Percentiles rank a stretch among this genome's conserved stretches.
Evolutionary conservation across 305 asterid species (phyloP).

Genomic region (Solanum hybrid): DNA sequence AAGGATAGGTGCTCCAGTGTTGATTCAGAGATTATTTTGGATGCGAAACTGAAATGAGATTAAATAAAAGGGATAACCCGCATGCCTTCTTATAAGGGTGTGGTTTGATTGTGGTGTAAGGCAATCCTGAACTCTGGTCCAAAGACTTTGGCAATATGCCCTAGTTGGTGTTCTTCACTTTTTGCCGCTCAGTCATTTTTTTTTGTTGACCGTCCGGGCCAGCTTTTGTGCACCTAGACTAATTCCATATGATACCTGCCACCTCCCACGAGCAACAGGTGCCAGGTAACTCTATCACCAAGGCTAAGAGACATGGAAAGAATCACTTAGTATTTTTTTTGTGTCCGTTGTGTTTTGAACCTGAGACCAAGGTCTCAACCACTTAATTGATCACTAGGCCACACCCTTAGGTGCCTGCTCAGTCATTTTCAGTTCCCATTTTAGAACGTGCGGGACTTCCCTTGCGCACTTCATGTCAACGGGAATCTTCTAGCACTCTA

Average conservation of each 20-base stretch:
- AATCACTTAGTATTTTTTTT: neutral
- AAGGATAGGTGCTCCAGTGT: neutral
- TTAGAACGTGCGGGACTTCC: neutral
- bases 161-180: neutral
- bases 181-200: neutral
- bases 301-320: neutral
- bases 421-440: neutral
- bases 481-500: neutral
- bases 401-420: neutral
- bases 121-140: neutral
- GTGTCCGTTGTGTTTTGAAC: neutral
- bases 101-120: neutral
- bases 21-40: neutral
- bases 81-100: neutral
- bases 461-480: neutral
- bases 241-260: neutral
- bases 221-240: neutral
- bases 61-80: neutral
- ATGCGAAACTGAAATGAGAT: neutral
- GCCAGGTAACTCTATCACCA: neutral
- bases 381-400: neutral
- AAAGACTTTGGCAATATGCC: neutral
- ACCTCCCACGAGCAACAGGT: neutral
- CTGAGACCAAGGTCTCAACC: neutral
- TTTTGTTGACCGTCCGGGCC: neutral